Conservation (phyloP, 768 basidiomycete genomes). For the Boletus tylopilopsis region DNA sequence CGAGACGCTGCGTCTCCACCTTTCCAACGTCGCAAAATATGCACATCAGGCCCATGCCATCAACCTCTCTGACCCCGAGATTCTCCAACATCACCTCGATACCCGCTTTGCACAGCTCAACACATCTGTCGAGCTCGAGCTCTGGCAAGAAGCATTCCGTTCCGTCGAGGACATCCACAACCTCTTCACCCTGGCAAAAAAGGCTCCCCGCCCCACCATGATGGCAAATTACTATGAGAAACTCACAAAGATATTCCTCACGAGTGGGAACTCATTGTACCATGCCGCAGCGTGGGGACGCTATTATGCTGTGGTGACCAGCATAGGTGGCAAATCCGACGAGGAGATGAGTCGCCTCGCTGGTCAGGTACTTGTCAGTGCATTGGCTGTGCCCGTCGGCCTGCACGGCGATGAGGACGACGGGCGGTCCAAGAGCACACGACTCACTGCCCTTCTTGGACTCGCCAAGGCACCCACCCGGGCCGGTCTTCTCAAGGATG, state of each 20-base stretch:
- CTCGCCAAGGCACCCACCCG: slow-evolving; percentile 83
- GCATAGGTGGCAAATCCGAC: slow-evolving; percentile 69
- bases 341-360: slow-evolving; percentile 80
- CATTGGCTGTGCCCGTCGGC: slow-evolving; percentile 89
- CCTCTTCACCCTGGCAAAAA: slow-evolving; percentile 89
- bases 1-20: slow-evolving; percentile 92
- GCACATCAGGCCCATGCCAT: slow-evolving; percentile 90
- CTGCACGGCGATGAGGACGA: slow-evolving; percentile 50
- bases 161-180: slow-evolving; percentile 98
- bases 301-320: slow-evolving; percentile 71
- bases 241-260: slow-evolving; percentile 93
- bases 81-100: slow-evolving; percentile 92
- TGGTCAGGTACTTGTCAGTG: slow-evolving; percentile 87
- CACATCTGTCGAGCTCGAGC: slow-evolving; percentile 93
- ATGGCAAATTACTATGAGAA: slow-evolving; percentile 99
- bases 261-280: slow-evolving; percentile 90
- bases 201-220: slow-evolving; percentile 88
- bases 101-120: slow-evolving; percentile 96
- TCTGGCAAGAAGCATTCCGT: slow-evolving; percentile 99
- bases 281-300: slow-evolving; percentile 95
- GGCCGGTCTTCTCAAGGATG: slow-evolving; percentile 80
- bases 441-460: slow-evolving; percentile 82
- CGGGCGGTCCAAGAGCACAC: slow-evolving; percentile 62
- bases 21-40: slow-evolving; percentile 93
- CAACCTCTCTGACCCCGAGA: slow-evolving; percentile 94